These are phyloP conservation scores for Aspergillus novoparasiticus DNA, from an alignment of 2,329 filamentous ascomycete species.

Conservation along the genomic window DNA sequence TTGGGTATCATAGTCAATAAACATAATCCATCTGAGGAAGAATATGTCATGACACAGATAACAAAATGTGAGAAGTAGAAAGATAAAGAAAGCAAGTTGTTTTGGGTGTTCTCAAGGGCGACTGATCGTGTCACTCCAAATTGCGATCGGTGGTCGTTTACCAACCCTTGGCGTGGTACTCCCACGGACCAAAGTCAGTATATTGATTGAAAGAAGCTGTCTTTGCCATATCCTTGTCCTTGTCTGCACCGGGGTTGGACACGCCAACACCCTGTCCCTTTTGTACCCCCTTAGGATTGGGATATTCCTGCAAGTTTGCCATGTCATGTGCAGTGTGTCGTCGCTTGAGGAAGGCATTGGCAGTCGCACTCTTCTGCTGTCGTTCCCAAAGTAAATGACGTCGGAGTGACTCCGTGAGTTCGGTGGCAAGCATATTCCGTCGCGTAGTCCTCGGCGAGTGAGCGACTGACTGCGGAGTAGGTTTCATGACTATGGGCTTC, in stretches of 20 bases:
- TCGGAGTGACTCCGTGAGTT: conserved; percentile 89
- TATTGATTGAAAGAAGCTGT: conserved; percentile 82
- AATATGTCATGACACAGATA: conserved; percentile 14
- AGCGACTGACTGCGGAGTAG: conserved; percentile 69
- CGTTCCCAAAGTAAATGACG: conserved; percentile 93
- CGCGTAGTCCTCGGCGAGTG: conserved; percentile 90
- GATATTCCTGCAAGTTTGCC: conserved; percentile 81
- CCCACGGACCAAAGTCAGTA: conserved; percentile 78
- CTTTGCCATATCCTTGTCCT: conserved; percentile 62
- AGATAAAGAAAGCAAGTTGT: neutral
- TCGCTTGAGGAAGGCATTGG: conserved; percentile 84
- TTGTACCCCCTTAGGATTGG: conserved; percentile 64
- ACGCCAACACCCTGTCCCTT: conserved; percentile 27
- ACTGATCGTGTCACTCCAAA: neutral
- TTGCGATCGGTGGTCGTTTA: conserved; percentile 42
- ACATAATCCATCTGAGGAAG: conserved; percentile 16
- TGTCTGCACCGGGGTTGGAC: conserved; percentile 36
- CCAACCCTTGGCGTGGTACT: conserved; percentile 87
- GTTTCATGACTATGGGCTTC: conserved; percentile 77
- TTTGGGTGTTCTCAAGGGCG: neutral
- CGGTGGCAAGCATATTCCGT: conserved; percentile 92
- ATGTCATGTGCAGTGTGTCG: conserved; percentile 90
- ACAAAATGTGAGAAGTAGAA: neutral
- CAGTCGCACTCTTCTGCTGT: conserved; percentile 88
- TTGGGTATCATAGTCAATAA: conserved; percentile 27